A percentile compares a stretch with the other conserved stretches of the same genome.
Evolutionary conservation across 2,329 filamentous ascomycete genomes (phyloP).

Genomic region (Microcyclosporella mali): DNA sequence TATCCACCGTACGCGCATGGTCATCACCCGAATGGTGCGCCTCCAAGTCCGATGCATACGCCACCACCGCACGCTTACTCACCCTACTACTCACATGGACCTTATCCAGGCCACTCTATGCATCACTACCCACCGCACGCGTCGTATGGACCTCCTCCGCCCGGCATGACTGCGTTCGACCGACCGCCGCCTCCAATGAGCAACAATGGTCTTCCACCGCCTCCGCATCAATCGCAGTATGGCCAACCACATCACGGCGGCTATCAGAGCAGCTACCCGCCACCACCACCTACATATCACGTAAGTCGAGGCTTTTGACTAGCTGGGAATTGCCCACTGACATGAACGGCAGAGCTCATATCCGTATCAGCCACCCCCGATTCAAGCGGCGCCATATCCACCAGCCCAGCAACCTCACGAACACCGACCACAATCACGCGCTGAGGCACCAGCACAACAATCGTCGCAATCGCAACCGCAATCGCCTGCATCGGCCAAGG

Average conservation of each 20-base stretch:
- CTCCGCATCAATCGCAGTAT: slow-evolving; percentile 29
- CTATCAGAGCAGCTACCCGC: slow-evolving; percentile 20
- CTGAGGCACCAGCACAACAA: slow-evolving; percentile 5
- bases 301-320: slow-evolving; percentile 5
- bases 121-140: slow-evolving; percentile 31
- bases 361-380: slow-evolving; percentile 18
- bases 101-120: slow-evolving; percentile 25
- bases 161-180: slow-evolving; percentile 31
- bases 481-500: slow-evolving; percentile 1
- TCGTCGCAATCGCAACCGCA: slow-evolving; percentile 17
- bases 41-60: slow-evolving; percentile 39
- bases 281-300: slow-evolving; percentile 20
- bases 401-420: slow-evolving; percentile 8
- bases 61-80: slow-evolving; percentile 31
- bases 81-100: slow-evolving; percentile 30
- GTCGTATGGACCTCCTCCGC: slow-evolving; percentile 20
- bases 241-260: slow-evolving; percentile 20
- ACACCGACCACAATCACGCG: slow-evolving; percentile 6
- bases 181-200: slow-evolving; percentile 36
- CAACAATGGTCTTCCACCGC: slow-evolving; percentile 34
- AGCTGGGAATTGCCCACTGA: not conserved
- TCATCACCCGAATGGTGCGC: slow-evolving; percentile 36
- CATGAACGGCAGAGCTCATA: slow-evolving; percentile 4
- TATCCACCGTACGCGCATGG: slow-evolving; percentile 22
- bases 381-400: slow-evolving; percentile 17